Evolutionary conservation across 495 filamentous ascomycete genomes (phyloP).

Genomic region (Lepraria neglecta): DNA sequence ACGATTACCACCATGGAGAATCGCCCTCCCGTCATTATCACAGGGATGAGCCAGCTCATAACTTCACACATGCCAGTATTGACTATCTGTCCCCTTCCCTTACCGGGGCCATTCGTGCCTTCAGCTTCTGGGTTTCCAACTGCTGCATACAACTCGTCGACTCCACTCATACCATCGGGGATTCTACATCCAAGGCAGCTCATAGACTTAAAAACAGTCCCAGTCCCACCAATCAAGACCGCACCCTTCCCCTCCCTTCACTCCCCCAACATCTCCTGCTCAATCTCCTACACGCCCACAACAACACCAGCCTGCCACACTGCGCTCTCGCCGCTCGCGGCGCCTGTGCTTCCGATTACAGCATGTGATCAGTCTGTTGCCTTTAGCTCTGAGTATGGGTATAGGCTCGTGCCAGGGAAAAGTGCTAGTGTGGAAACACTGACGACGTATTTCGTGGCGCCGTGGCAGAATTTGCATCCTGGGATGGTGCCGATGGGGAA

Average conservation of each 20-base stretch:
- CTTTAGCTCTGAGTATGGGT: slow-evolving; percentile 13
- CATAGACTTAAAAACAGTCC: no score
- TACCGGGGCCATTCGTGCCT: no score
- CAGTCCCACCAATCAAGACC: no score
- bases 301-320: slow-evolving; percentile 16
- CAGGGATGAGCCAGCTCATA: neutral
- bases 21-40: neutral
- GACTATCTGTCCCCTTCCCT: no score
- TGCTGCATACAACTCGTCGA: no score
- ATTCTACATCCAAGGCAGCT: no score
- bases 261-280: neutral
- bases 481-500: slow-evolving; percentile 9
- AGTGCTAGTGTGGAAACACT: neutral
- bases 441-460: slow-evolving; percentile 19
- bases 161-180: no score
- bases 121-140: no score
- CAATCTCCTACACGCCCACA: neutral
- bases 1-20: neutral
- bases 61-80: neutral
- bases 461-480: slow-evolving; percentile 12
- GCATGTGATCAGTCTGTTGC: slow-evolving; percentile 19
- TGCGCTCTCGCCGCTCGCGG: slow-evolving; percentile 14
- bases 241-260: no score
- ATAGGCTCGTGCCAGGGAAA: neutral
- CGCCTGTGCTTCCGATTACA: slow-evolving; percentile 8